Evolutionary conservation across 78 protist genomes (phyloP).

Genomic region (Tieghemostelium lacteum): DNA sequence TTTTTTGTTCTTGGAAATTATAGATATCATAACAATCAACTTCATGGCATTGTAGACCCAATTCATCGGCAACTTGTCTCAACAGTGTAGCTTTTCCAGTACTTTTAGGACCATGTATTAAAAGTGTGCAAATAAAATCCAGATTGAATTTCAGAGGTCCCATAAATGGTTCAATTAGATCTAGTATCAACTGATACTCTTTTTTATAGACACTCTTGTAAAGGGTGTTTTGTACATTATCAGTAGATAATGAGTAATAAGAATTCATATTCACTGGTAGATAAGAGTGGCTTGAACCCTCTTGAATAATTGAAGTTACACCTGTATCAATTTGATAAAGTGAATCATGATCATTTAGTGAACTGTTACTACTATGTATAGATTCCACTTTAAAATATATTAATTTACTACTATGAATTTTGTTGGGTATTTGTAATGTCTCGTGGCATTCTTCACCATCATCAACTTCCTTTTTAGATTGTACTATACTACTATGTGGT

Average conservation of each 20-base stretch:
- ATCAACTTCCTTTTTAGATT: not conserved
- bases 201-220: slow-evolving; percentile 14
- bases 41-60: slow-evolving; percentile 49
- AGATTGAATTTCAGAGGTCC: not conserved
- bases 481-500: not conserved
- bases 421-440: no score
- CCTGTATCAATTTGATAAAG: slow-evolving; percentile 24
- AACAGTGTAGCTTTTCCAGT: slow-evolving; percentile 71
- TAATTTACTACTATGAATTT: not conserved
- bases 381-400: slow-evolving; percentile 42
- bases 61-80: not conserved
- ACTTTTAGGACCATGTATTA: slow-evolving; percentile 46
- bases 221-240: not conserved
- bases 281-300: slow-evolving; percentile 63
- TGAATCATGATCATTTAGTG: not conserved
- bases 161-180: slow-evolving; percentile 32
- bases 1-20: slow-evolving; percentile 30
- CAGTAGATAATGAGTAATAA: not conserved
- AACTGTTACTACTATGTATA: not conserved
- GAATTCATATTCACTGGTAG: slow-evolving; percentile 42
- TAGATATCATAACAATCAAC: slow-evolving; percentile 72
- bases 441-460: no score
- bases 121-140: slow-evolving; percentile 37
- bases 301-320: slow-evolving; percentile 66
- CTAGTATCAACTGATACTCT: slow-evolving; percentile 15